phyloP scores from a whole-genome alignment of 1,284 basidiomycete species.

The Sporisorium reilianum region DNA sequence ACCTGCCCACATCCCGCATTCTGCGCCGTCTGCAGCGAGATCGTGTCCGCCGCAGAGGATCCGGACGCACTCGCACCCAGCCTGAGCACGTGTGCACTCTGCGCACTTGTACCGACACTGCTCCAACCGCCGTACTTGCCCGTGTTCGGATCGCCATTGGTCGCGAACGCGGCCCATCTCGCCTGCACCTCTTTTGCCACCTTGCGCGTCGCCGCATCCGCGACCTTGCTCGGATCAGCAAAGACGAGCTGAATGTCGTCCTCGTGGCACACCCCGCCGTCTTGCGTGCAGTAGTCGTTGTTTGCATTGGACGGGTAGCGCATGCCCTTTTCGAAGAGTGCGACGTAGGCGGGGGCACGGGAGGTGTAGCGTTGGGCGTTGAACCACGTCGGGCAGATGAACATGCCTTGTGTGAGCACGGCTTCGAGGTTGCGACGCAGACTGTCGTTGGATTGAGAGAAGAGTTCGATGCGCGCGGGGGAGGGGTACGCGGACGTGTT shows the following conservation, averaged over 20 bases:
- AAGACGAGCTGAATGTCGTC: conserved; percentile 62
- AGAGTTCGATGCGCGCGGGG: not conserved
- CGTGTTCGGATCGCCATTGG: conserved; percentile 47
- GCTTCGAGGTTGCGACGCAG: conserved; percentile 43
- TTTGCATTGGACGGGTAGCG: conserved; percentile 46
- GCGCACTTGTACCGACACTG: not conserved
- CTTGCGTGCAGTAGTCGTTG: conserved; percentile 46
- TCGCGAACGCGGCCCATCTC: conserved; percentile 45
- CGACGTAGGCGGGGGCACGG: conserved; percentile 26
- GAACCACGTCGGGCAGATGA: conserved; percentile 48
- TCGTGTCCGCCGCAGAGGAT: conserved; percentile 15
- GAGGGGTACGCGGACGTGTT: conserved; percentile 17
- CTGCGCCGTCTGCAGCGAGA: conserved; percentile 28
- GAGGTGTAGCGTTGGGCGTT: conserved; percentile 38
- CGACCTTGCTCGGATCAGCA: conserved; percentile 19
- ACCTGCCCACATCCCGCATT: conserved; percentile 35
- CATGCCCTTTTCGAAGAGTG: conserved; percentile 37
- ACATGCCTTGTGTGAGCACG: conserved; percentile 52
- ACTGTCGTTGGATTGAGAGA: conserved; percentile 21
- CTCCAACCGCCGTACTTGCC: conserved; percentile 27
- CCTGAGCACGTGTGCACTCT: conserved; percentile 34
- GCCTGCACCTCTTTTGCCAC: conserved; percentile 46
- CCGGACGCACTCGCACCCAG: conserved; percentile 20
- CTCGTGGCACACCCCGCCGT: conserved; percentile 55
- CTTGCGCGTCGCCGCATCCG: not conserved